phyloP scores from a whole-genome alignment of 176 grass and related monocot species.

The Oryza meyeriana region DNA sequence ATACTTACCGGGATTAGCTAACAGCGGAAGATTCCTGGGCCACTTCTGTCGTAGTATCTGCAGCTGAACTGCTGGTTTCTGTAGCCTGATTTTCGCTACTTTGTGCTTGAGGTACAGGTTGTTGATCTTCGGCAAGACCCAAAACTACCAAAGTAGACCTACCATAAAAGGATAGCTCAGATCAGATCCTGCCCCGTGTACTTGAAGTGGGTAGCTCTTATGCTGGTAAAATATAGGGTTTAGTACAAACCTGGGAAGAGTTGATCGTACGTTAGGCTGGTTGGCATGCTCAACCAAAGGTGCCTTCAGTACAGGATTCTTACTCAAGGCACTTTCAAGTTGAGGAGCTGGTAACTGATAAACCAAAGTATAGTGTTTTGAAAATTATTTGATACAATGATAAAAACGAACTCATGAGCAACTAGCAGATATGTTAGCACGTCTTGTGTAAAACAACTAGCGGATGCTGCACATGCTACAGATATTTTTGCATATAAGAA shows the following conservation, averaged over 20 bases:
- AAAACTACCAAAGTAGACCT: conserved; percentile 83
- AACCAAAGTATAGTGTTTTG: conserved; percentile 16
- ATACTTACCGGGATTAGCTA: conserved; percentile 24
- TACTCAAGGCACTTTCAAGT: conserved; percentile 86
- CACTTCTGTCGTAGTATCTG: conserved; percentile 54
- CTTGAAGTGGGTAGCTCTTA: not conserved
- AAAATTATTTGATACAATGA: not conserved
- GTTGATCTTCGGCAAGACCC: conserved; percentile 71
- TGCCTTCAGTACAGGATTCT: conserved; percentile 67
- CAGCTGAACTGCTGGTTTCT: conserved; percentile 77
- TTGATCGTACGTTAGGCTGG: conserved; percentile 65
- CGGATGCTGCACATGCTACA: not conserved
- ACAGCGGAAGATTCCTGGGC: conserved; percentile 62
- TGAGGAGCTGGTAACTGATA: conserved; percentile 87
- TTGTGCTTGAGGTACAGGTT: conserved; percentile 38
- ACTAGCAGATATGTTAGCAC: not conserved
- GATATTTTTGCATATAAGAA: conserved; percentile 2
- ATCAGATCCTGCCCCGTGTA: not conserved
- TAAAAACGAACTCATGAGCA: not conserved
- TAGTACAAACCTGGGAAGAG: conserved; percentile 67
- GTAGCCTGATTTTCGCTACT: conserved; percentile 71
- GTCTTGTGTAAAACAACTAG: not conserved
- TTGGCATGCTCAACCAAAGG: conserved; percentile 87
- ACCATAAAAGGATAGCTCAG: conserved; percentile 14
- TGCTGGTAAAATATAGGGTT: not conserved